Conservation (phyloP, 164 flowering plant species). For the Tetracentron sinense region DNA sequence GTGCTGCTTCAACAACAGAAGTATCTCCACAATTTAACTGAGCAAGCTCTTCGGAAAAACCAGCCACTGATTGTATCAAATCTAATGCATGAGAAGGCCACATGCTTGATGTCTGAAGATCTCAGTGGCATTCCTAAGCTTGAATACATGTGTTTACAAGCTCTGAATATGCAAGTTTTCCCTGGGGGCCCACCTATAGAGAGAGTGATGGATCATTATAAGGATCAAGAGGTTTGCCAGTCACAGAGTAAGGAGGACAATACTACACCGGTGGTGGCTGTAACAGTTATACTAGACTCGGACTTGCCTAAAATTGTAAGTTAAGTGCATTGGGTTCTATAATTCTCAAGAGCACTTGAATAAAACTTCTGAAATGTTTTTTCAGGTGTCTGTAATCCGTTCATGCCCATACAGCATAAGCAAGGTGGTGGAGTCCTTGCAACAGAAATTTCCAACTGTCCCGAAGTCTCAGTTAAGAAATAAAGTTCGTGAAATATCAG, state of each 20-base stretch:
- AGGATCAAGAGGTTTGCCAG: slow-evolving; percentile 33
- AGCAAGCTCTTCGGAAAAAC: slow-evolving; percentile 78
- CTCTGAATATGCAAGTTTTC: slow-evolving; percentile 51
- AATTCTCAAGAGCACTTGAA: neutral
- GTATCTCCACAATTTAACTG: slow-evolving; percentile 59
- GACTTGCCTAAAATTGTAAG: slow-evolving; percentile 77
- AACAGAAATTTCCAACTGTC: slow-evolving; percentile 48
- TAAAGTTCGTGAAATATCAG: slow-evolving; percentile 81
- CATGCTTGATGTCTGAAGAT: slow-evolving; percentile 42
- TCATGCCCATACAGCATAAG: slow-evolving; percentile 52
- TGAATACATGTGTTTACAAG: slow-evolving; percentile 69
- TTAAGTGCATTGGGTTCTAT: neutral
- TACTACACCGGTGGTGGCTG: slow-evolving; percentile 22
- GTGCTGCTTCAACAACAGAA: slow-evolving; percentile 55
- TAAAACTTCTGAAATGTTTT: neutral
- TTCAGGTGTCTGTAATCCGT: slow-evolving; percentile 61
- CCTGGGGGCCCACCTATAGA: slow-evolving; percentile 39
- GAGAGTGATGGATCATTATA: slow-evolving; percentile 28
- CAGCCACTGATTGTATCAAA: slow-evolving; percentile 74
- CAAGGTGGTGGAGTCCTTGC: slow-evolving; percentile 60
- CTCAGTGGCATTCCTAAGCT: slow-evolving; percentile 45
- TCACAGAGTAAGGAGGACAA: slow-evolving; percentile 28
- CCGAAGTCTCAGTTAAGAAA: slow-evolving; percentile 55
- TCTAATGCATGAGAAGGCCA: slow-evolving; percentile 65
- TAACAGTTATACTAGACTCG: slow-evolving; percentile 34